A percentile compares a stretch with the other conserved stretches of the same genome.
These are phyloP conservation scores for Taphrina populina DNA, from an alignment of 1,139 yeast genomes.

Conservation along the genomic window DNA sequence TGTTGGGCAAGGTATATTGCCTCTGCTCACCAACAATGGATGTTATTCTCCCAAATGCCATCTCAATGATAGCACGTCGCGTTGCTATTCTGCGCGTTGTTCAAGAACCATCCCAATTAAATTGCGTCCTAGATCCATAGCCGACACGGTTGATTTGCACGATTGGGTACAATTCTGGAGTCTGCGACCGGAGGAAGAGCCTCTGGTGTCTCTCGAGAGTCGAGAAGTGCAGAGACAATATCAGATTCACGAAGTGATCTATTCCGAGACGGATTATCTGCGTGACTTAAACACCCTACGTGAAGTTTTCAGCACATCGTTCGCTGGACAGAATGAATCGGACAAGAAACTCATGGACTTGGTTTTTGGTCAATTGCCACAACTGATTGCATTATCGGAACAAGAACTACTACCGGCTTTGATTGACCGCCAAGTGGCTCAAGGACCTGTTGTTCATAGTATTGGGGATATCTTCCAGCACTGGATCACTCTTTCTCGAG, in stretches of 20 bases:
- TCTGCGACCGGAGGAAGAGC: constrained; percentile 56
- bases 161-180: constrained; percentile 43
- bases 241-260: constrained; percentile 70
- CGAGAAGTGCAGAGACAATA: constrained; percentile 66
- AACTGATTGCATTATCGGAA: constrained; percentile 62
- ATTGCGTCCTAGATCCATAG: background rate
- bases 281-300: constrained; percentile 67
- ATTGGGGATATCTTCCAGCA: constrained; percentile 63
- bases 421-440: constrained; percentile 51
- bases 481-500: constrained; percentile 64
- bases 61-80: constrained; percentile 39
- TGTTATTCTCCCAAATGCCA: constrained; percentile 48
- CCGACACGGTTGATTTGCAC: background rate
- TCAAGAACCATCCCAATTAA: constrained; percentile 38
- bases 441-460: constrained; percentile 66
- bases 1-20: constrained; percentile 51
- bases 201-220: constrained; percentile 50
- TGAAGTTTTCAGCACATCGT: constrained; percentile 55
- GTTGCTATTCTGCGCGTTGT: constrained; percentile 45
- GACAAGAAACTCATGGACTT: constrained; percentile 58
- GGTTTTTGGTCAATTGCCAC: constrained; percentile 61
- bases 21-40: constrained; percentile 47
- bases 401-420: constrained; percentile 59
- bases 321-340: constrained; percentile 51
- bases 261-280: constrained; percentile 72